Evolutionary conservation across 2,329 filamentous ascomycete genomes (phyloP).

Genomic region (Paraphaeosphaeria sporulosa): DNA sequence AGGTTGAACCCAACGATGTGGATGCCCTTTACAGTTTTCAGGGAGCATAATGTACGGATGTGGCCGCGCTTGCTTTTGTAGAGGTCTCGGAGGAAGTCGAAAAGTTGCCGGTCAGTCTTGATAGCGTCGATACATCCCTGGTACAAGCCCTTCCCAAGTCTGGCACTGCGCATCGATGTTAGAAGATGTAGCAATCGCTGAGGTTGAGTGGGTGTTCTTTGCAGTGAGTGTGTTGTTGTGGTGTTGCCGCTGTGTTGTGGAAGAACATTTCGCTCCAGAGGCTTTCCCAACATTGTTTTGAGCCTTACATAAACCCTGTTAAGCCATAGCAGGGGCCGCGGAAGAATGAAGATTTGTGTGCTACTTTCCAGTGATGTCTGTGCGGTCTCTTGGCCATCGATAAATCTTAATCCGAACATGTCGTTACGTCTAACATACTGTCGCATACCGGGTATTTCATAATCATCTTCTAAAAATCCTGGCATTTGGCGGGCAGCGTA

Average conservation of each 20-base stretch:
- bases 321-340: neutral
- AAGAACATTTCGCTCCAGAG: neutral
- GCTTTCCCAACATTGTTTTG: neutral
- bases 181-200: constrained; percentile 24
- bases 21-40: constrained; percentile 30
- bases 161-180: constrained; percentile 26
- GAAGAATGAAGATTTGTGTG: neutral
- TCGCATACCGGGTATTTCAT: too few relatives aligned
- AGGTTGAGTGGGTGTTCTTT: neutral
- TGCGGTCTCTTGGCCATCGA: neutral
- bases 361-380: neutral
- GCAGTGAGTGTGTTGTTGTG: neutral
- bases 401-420: neutral
- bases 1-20: constrained; percentile 32
- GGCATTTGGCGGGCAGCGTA: too few relatives aligned
- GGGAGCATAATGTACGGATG: constrained; percentile 19
- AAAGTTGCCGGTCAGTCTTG: constrained; percentile 26
- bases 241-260: constrained; percentile 1
- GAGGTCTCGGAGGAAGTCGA: constrained; percentile 26
- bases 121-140: constrained; percentile 29
- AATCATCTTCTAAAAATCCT: too few relatives aligned
- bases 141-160: constrained; percentile 20
- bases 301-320: neutral
- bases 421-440: neutral
- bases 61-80: constrained; percentile 21